Conservation (phyloP, 2,329 filamentous ascomycete species). For the Stachybotrys elegans region DNA sequence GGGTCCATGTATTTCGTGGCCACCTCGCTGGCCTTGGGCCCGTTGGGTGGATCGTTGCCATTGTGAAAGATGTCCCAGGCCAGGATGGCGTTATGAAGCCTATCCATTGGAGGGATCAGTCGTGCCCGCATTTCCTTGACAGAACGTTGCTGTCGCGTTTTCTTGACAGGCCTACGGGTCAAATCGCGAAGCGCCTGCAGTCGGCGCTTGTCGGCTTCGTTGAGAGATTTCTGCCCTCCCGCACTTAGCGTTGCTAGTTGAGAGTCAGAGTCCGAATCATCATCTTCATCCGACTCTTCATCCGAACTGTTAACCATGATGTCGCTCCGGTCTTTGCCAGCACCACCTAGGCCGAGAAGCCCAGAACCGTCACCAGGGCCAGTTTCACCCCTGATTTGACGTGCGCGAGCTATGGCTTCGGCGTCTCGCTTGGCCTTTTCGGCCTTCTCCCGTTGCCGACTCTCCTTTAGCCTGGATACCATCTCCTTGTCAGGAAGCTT, state of each 20-base stretch:
- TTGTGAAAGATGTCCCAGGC: conserved; percentile 93
- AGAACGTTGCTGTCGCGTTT: conserved; percentile 73
- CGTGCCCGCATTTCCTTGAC: conserved; percentile 92
- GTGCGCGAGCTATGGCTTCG: conserved; percentile 65
- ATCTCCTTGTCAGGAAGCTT: conserved; percentile 30
- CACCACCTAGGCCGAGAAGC: conserved; percentile 63
- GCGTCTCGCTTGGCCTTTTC: conserved; percentile 69
- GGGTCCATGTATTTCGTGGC: conserved; percentile 73
- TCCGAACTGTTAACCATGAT: conserved; percentile 89
- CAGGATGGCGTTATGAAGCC: conserved; percentile 79
- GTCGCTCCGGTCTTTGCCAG: conserved; percentile 78
- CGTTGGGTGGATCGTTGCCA: conserved; percentile 78
- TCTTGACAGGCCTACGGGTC: conserved; percentile 72
- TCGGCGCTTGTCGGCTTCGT: conserved; percentile 41
- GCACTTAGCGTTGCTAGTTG: conserved; percentile 43
- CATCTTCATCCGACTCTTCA: conserved; percentile 64
- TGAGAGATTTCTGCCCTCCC: conserved; percentile 41
- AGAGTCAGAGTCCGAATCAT: conserved; percentile 47
- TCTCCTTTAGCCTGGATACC: conserved; percentile 55
- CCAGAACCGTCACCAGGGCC: conserved; percentile 70
- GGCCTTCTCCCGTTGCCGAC: conserved; percentile 68
- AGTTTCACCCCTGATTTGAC: conserved; percentile 34
- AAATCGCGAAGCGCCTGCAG: conserved; percentile 46
- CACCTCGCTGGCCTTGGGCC: conserved; percentile 69
- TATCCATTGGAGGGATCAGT: conserved; percentile 81